Evolutionary conservation across 768 basidiomycete species (phyloP).

Genomic region (Leucogyrophana mollusca): DNA sequence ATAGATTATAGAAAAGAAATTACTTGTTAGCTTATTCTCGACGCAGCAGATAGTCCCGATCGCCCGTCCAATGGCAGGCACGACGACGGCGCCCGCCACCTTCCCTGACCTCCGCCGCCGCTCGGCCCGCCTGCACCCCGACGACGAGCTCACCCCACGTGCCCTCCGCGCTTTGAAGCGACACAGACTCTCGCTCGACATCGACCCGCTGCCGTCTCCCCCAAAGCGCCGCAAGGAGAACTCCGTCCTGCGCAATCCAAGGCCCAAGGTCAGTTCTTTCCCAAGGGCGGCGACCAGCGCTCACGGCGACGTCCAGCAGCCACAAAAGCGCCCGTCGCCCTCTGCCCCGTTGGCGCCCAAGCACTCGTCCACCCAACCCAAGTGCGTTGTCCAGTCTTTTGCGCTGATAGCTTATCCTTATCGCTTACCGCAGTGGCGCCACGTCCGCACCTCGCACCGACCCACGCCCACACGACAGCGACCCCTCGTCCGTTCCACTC

Average conservation of each 20-base stretch:
- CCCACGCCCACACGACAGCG: no score
- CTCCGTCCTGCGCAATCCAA: constrained; percentile 4
- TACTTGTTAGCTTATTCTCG: no score
- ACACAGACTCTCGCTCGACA: constrained; percentile 29
- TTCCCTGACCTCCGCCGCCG: not conserved
- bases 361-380: no score
- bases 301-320: no score
- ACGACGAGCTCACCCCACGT: constrained; percentile 32
- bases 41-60: constrained; percentile 4
- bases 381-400: no score
- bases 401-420: no score
- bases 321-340: constrained; percentile 16
- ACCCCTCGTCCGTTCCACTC: no score
- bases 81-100: not conserved
- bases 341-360: constrained; percentile 9
- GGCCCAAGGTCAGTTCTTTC: not conserved
- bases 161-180: constrained; percentile 34
- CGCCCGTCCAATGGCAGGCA: not conserved
- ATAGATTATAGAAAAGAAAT: no score
- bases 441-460: no score
- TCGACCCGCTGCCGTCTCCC: constrained; percentile 10
- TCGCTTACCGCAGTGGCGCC: no score
- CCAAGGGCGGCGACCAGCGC: no score
- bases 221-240: constrained; percentile 24
- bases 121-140: no score